Evolutionary conservation across 78 protist genomes (phyloP).

Genomic region (Isochrysis galbana): DNA sequence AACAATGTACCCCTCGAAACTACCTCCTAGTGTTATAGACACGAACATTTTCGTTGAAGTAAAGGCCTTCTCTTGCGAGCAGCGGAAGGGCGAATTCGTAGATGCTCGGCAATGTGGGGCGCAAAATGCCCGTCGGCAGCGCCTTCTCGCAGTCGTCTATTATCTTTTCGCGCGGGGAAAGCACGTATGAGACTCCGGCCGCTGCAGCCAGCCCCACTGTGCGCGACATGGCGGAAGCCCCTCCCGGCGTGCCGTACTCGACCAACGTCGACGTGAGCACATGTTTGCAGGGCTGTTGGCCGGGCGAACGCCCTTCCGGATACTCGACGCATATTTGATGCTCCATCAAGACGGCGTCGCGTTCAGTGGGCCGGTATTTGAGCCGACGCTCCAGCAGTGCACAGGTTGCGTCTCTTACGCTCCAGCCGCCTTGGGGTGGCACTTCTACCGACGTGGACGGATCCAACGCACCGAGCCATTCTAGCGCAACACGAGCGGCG

Average conservation of each 20-base stretch:
- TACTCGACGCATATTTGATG: neutral
- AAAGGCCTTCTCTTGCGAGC: neutral
- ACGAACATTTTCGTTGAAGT: neutral
- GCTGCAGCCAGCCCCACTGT: slow-evolving; percentile 11
- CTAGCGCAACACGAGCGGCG: too few species aligned
- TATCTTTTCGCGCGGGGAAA: too few species aligned
- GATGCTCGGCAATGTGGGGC: neutral
- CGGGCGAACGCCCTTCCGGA: neutral
- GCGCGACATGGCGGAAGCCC: neutral
- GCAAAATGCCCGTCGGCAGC: neutral
- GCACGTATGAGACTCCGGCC: neutral
- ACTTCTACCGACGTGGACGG: too few species aligned
- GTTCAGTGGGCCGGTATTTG: neutral
- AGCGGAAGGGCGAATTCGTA: neutral
- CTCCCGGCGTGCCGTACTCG: neutral
- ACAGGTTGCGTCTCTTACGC: neutral
- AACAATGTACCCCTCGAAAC: too few species aligned
- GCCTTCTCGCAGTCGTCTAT: neutral
- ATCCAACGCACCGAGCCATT: too few species aligned
- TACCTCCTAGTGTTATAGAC: too few species aligned
- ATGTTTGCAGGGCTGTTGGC: neutral
- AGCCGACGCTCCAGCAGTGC: neutral
- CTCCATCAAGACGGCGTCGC: slow-evolving; percentile 60
- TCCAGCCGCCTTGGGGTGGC: too few species aligned
- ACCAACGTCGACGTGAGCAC: neutral